phyloP scores from a whole-genome alignment of 1,139 yeast species.

The Nadsonia starkeyi-henricii region DNA sequence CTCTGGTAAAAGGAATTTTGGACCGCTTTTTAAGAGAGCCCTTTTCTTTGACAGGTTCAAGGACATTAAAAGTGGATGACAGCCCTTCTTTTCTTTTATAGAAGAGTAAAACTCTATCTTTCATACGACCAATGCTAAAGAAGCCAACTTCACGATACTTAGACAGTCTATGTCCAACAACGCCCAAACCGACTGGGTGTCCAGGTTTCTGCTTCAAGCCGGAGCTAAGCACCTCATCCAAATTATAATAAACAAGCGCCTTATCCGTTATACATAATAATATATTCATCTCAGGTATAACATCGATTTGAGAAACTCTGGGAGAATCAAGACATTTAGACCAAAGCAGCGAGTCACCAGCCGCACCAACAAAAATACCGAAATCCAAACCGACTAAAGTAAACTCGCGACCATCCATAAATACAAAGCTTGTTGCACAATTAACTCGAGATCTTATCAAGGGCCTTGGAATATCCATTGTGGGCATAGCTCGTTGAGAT shows the following conservation, averaged over 20 bases:
- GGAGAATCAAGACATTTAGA: constrained; percentile 34
- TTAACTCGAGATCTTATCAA: constrained; percentile 20
- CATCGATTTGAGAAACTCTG: constrained; percentile 47
- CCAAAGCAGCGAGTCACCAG: constrained; percentile 13
- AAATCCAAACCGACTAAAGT: constrained; percentile 31
- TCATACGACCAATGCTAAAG: constrained; percentile 49
- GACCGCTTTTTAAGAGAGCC: constrained; percentile 22
- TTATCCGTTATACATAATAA: constrained; percentile 47
- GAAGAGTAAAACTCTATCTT: constrained; percentile 44
- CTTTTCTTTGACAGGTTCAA: constrained; percentile 37
- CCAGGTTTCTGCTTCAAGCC: constrained; percentile 7
- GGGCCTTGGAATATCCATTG: constrained; percentile 17
- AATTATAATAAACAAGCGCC: constrained; percentile 45
- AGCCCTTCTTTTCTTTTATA: constrained; percentile 21
- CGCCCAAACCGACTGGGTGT: not conserved
- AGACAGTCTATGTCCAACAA: constrained; percentile 19
- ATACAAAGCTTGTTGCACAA: constrained; percentile 21
- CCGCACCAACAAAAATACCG: constrained; percentile 31
- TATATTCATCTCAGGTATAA: constrained; percentile 43
- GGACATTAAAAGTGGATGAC: constrained; percentile 21
- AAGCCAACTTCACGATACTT: constrained; percentile 31
- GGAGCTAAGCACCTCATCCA: constrained; percentile 28
- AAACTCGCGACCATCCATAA: constrained; percentile 26
- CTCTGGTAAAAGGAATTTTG: constrained; percentile 15
- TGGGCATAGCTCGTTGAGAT: constrained; percentile 11